phyloP scores from a whole-genome alignment of 768 basidiomycete genomes.

The Boletus rubescentipes region DNA sequence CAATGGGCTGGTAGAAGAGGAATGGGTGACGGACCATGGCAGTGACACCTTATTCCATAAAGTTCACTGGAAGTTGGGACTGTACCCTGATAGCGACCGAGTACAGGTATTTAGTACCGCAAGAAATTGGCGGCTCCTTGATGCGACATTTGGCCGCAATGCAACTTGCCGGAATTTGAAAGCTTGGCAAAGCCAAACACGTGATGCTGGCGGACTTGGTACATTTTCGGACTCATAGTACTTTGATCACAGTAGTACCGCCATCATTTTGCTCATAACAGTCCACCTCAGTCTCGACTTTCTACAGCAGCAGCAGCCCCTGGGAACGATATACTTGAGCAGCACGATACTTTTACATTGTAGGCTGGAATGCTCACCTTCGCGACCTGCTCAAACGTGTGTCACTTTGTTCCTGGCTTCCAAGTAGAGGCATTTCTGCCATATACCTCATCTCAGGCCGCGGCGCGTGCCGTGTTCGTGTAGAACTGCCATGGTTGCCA shows the following conservation, averaged over 20 bases:
- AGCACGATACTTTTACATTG: neutral
- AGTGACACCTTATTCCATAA: conserved; percentile 11
- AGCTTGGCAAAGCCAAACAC: neutral
- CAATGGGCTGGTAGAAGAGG: neutral
- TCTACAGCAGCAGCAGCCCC: neutral
- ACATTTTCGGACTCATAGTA: too few species aligned
- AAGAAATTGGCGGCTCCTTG: neutral
- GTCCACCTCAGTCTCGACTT: neutral
- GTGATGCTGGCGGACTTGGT: too few species aligned
- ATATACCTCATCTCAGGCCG: neutral
- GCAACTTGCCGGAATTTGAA: too few species aligned
- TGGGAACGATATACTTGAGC: neutral
- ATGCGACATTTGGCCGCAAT: too few species aligned
- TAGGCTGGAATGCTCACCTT: neutral
- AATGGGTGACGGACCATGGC: conserved; percentile 22
- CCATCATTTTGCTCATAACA: neutral
- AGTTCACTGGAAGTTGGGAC: neutral
- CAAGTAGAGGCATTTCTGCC: conserved; percentile 12
- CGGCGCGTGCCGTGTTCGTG: neutral
- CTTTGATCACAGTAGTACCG: too few species aligned
- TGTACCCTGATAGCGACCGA: neutral
- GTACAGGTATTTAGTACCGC: conserved; percentile 2
- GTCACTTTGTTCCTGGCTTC: neutral
- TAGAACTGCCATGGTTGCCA: neutral
- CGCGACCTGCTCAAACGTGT: neutral